A percentile compares a stretch with the other conserved stretches of the same genome.
Conservation (phyloP, 495 filamentous ascomycete species). For the Aspergillus heteromorphus region DNA sequence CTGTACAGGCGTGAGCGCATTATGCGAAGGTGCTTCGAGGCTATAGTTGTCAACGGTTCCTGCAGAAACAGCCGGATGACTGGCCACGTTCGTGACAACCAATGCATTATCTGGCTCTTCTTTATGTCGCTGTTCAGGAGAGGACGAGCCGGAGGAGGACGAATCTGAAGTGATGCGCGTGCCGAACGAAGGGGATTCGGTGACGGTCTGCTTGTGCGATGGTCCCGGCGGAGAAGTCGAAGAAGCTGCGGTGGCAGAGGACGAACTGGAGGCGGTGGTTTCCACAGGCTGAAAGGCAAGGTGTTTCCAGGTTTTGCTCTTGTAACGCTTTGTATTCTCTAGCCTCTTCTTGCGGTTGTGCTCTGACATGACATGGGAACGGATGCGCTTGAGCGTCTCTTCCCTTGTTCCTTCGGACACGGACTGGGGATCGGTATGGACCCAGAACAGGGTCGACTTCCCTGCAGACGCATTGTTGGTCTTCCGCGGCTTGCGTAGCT, state of each 20-base stretch:
- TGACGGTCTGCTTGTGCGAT: not conserved
- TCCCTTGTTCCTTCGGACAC: slow-evolving; percentile 37
- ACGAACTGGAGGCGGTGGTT: slow-evolving; percentile 19
- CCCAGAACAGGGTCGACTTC: slow-evolving; percentile 43
- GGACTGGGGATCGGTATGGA: slow-evolving; percentile 38
- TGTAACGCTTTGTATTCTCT: slow-evolving; percentile 41
- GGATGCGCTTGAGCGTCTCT: slow-evolving; percentile 44
- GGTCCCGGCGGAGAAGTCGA: slow-evolving; percentile 3
- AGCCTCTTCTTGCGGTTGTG: slow-evolving; percentile 46
- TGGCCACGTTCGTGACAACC: slow-evolving; percentile 2
- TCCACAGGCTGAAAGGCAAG: slow-evolving; percentile 35
- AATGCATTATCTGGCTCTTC: slow-evolving; percentile 5
- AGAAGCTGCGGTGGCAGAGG: slow-evolving; percentile 9
- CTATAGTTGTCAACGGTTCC: slow-evolving; percentile 9
- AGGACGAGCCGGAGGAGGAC: slow-evolving; percentile 5
- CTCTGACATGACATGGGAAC: slow-evolving; percentile 48
- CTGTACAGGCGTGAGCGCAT: slow-evolving; percentile 11
- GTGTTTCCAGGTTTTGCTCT: slow-evolving; percentile 41
- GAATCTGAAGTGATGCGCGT: not conserved
- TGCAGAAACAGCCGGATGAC: slow-evolving; percentile 10
- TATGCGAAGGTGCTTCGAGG: slow-evolving; percentile 6
- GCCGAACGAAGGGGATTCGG: not conserved
- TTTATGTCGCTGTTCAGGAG: slow-evolving; percentile 11
- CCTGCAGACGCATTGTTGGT: slow-evolving; percentile 28
- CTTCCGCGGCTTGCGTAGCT: slow-evolving; percentile 39